A percentile compares a stretch with the other conserved stretches of the same genome.
These are phyloP conservation scores for Coemansia sp. DNA, from an alignment of 371 early-diverging fungal species.

Conservation along the genomic window DNA sequence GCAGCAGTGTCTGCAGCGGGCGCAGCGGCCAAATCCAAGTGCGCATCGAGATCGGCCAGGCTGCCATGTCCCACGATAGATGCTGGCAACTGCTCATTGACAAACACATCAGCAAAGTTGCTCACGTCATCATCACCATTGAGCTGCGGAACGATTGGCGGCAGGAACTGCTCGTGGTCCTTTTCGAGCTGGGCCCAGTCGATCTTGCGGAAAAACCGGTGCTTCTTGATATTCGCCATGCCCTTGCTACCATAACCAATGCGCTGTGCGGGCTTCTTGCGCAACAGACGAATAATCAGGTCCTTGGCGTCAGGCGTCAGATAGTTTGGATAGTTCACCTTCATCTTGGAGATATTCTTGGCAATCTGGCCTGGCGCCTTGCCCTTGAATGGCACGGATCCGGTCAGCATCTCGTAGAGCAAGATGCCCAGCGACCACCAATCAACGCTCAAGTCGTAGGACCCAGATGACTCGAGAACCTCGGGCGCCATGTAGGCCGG, in stretches of 20 bases:
- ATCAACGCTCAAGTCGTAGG: slow-evolving; percentile 92
- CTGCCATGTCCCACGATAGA: slow-evolving; percentile 17
- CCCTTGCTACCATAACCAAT: slow-evolving; percentile 77
- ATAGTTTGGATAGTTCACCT: slow-evolving; percentile 48
- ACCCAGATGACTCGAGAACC: slow-evolving; percentile 71
- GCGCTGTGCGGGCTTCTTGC: slow-evolving; percentile 83
- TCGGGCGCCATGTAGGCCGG: slow-evolving; percentile 94
- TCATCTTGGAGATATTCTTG: slow-evolving; percentile 84
- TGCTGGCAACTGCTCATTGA: slow-evolving; percentile 47
- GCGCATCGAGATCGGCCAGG: slow-evolving; percentile 1
- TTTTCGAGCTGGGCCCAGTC: slow-evolving; percentile 65
- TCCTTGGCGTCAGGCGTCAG: slow-evolving; percentile 82
- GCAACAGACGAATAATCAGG: slow-evolving; percentile 82
- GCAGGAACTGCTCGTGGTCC: slow-evolving; percentile 28
- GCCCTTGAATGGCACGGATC: slow-evolving; percentile 94
- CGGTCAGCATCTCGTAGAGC: slow-evolving; percentile 83
- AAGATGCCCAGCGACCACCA: slow-evolving; percentile 97
- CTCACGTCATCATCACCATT: slow-evolving; percentile 61
- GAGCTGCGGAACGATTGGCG: slow-evolving; percentile 47
- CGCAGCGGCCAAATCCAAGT: background rate
- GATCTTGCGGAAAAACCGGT: slow-evolving; percentile 85
- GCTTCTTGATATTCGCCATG: slow-evolving; percentile 75
- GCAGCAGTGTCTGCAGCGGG: background rate
- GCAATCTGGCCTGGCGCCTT: slow-evolving; percentile 89
- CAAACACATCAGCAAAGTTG: slow-evolving; percentile 77